Base-by-base conservation (phyloP, 164 flowering plant species). In the Amborella trichopoda region DNA sequence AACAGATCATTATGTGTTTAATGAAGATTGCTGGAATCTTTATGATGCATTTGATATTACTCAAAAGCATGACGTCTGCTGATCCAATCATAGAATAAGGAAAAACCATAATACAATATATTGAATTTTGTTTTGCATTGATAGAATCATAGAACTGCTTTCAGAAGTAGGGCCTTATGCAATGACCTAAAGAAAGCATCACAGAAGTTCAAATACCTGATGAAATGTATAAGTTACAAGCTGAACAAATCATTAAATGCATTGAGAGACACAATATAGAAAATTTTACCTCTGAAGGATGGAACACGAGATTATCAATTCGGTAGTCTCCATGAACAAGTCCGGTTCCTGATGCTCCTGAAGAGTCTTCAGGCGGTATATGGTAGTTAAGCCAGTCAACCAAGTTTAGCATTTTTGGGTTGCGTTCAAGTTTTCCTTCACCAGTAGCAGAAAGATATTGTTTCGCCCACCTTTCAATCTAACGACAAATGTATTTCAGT, bases 261-360 rank as follows among this genome's bases (percentile, higher is more conserved):
- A n/a, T n/a, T n/a, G n/a, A 30, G 34, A 37, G 18, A 37, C 13
- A 37, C n/a, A 6, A 16, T 14, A 14, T 14, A 14, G 18, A 5
- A 37, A 37, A 6, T 37, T 6, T 37, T 37, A 37, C 99, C 96
- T 91, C 94, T 45, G 24, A 54, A 26, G 99, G 94, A 69, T 91
- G 96, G 56, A 91, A 88, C 45, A 91, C 81, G 42, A 87, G 65
- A 67, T 91, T 91, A 67, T 91, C 99, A 55, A 91, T 67, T 49
- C 96, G 83, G 56, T 77, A 87, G 60, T 91, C 99, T 26, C 99
- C 99, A 77, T 91, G 99, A 61, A 91, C 99, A 48, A 87, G 66
- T 48, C 99, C 90, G 23, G 46, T 40, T 39, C 72, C 68, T 21
- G 77, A 55, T 49, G 69, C 72, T 40, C 68, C 80, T 6, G 87